These are phyloP conservation scores for Penstemon eatonii DNA, from an alignment of 257 asterid genomes.

Conservation along the genomic window DNA sequence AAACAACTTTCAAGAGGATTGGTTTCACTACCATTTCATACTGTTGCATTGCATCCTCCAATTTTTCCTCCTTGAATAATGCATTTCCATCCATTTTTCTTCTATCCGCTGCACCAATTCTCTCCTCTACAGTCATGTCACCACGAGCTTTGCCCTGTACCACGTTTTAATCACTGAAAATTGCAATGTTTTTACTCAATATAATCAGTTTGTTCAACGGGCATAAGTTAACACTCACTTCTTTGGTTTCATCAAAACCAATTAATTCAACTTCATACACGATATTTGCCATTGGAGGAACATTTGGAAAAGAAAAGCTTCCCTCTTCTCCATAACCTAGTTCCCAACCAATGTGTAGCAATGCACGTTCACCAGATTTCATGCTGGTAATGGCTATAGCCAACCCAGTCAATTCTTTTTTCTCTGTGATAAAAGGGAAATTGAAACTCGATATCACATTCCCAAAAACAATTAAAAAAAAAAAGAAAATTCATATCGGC, in stretches of 20 bases:
- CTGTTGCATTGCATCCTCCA: conserved; percentile 94
- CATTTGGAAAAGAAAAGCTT: conserved; percentile 96
- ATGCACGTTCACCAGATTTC: conserved; percentile 88
- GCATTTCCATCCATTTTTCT: conserved; percentile 96
- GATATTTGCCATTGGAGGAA: conserved; percentile 85
- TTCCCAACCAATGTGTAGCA: conserved; percentile 83
- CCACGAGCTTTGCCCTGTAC: conserved; percentile 87
- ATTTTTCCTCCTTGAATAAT: conserved; percentile 79
- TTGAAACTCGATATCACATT: conserved; percentile 22
- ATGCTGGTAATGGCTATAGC: conserved; percentile 83
- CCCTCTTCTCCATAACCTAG: conserved; percentile 96
- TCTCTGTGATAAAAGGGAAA: conserved; percentile 61
- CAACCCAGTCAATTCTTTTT: conserved; percentile 82
- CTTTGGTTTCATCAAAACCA: conserved; percentile 95
- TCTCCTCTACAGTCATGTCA: conserved; percentile 99
- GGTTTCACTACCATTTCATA: conserved; percentile 82
- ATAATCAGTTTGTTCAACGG: conserved; percentile 13
- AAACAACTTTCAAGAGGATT: conserved; percentile 9
- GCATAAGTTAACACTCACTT: conserved; percentile 53
- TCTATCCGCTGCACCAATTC: conserved; percentile 92
- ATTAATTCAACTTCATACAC: conserved; percentile 88
- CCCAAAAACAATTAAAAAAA: not conserved
- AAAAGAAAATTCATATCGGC: not conserved
- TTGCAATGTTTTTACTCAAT: not conserved
- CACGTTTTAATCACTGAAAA: conserved; percentile 28